Percentiles rank a stretch among this genome's conserved stretches.
These are phyloP conservation scores for Solanum aculeatissimum DNA, from an alignment of 305 asterid genomes.

Conservation along the genomic window DNA sequence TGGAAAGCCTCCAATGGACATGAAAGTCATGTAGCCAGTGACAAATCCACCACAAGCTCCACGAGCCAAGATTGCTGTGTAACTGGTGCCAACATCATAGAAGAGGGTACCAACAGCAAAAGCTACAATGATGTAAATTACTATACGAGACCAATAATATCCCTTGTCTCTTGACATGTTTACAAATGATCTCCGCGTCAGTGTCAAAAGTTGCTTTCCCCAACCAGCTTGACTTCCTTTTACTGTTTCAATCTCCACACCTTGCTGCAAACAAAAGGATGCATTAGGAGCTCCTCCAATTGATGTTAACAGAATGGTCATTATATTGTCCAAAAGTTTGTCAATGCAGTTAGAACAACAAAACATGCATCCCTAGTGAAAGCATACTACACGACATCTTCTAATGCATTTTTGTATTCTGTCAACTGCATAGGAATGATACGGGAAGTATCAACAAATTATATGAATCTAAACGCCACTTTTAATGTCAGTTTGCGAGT, in stretches of 20 bases:
- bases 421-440: not conserved
- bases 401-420: not conserved
- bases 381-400: not conserved
- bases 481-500: not conserved
- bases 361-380: not conserved
- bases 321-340: not conserved
- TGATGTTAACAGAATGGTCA: not conserved
- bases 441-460: not conserved
- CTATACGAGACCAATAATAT: slow-evolving; percentile 81
- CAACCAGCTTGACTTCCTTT: slow-evolving; percentile 91
- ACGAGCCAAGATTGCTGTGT: slow-evolving; percentile 70
- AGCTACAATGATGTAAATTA: slow-evolving; percentile 51
- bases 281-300: not conserved
- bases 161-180: slow-evolving; percentile 80
- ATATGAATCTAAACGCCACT: not conserved
- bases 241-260: slow-evolving; percentile 34
- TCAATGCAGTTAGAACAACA: not conserved
- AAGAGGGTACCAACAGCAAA: slow-evolving; percentile 71
- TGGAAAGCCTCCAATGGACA: slow-evolving; percentile 96
- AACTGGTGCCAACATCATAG: slow-evolving; percentile 76
- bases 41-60: slow-evolving; percentile 97
- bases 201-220: slow-evolving; percentile 65
- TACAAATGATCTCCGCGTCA: slow-evolving; percentile 60
- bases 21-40: slow-evolving; percentile 83
- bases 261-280: slow-evolving; percentile 34